Evolutionary conservation across 768 basidiomycete genomes (phyloP), one percentile per base, ranked within the genome.

Genomic region (Fomitopsis pulvina): DNA sequence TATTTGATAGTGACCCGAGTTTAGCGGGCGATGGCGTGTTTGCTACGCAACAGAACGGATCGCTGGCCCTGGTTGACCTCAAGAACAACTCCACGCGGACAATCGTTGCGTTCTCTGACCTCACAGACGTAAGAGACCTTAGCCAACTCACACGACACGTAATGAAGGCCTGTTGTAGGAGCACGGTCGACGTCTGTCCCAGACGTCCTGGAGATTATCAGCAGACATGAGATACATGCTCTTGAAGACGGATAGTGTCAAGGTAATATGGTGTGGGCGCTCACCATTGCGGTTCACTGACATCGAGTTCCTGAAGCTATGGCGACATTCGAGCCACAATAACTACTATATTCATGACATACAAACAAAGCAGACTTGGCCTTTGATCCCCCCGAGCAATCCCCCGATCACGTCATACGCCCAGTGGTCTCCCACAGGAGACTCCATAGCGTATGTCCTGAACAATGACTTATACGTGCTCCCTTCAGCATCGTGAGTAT

Each of bases 1-100:
- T 12, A 12, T 21, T 32, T 28, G 20, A 43, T 45, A 41, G 41
- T 30, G 49, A 43, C 25, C 34, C 30, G 14, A 37, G 5, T 5
- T 4, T 27, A 96, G 96, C 94, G 57, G 92, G 91, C 0, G 96
- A 99, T 63, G 96, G 96, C 0, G 89, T 96, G 1, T 96, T 85
- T 69, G 88, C 88, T 5, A 71, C 79, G 1, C 68, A 68, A 20
- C 68, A 80, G 42, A 69, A 77, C 24, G 81, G 79, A 11, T 72
- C 75, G 47, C 89, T 99, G 64, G 74, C 81, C 29, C 77, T 99
- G 3, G 82, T 89, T 4, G 86, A 94, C 60, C 72, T 97, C 20
- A 82, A 85, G 65, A 80, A 78, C 22, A 91, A 90, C 59, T 72
- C 69, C 3, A 87, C 86, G 0, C 77, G 67, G 20, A 68, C 73